Base-by-base conservation (phyloP, 2,329 filamentous ascomycete species). In the Fusarium sp. region DNA sequence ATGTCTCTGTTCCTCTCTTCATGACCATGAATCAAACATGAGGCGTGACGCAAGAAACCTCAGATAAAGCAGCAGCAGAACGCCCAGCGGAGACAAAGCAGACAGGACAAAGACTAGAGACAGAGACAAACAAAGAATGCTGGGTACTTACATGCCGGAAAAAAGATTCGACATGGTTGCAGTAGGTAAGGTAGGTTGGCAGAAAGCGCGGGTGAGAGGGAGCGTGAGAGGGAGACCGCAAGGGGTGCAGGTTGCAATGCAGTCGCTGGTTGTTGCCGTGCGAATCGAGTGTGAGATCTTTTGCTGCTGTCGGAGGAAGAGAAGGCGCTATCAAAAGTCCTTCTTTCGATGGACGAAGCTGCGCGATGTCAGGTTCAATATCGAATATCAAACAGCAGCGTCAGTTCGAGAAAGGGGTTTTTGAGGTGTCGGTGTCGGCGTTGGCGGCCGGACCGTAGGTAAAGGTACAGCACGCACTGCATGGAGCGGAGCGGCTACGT, bases 101-200 rank as follows among this genome's bases (percentile, higher is more conserved):
- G 6, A 34, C 6, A 45, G 48, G 37, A 25, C 27, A 64, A 59
- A 67, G 48, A 32, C 48, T 37, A 23, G 48, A 68, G 34, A 41
- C 41, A 25, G 48, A 68, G 34, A 43, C 23, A 58, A 72, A 61
- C 25, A 71, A 64, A 66, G 63, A 73, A 70, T 74, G 58, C 66
- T 72, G 27, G 48, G 48, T 20, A 89, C 88, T 88, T 85, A 90
- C 88, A 90, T 90, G 83, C 88, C 88, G 79, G 88, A 90, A 81
- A 90, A 90, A 78, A 90, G 84, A 83, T 89, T 90, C 77, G 88
- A 90, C 88, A 90, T 90, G 80, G 78, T 84, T 77, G 76, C 48
- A 30, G 68, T 64, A 57, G 30, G 30, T 30, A 52, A 56, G 30
- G 30, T 32, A 52, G 48, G 27, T 52, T 52, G 48, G 27, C 27